Evolutionary conservation across 2,329 filamentous ascomycete species (phyloP), one percentile per base, ranked within the genome.

Genomic region (Apiospora malaysiana): DNA sequence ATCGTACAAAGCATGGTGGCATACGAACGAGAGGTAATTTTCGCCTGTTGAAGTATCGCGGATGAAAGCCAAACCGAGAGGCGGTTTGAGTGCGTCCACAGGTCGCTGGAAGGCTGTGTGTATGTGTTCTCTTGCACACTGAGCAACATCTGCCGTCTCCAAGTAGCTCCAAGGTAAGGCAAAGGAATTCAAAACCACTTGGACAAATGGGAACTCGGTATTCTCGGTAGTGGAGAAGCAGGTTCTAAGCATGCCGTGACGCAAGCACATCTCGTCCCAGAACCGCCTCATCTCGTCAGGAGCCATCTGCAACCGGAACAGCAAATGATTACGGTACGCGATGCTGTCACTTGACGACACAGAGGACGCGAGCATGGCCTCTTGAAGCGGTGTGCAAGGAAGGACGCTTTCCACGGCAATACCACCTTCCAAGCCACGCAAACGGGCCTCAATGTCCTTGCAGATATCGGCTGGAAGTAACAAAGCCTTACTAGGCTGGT

Each of bases 1-100:
- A 80, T 98, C 95, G 76, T 97, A 97, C 0, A 97, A 83, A 1
- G 94, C 93, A 81, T 98, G 95, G 76, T 97, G 94, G 75, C 84
- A 90, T 47, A 85, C 79, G 67, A 86, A 86, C 0, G 83, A 91
- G 1, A 86, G 75, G 59, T 85, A 85, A 0, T 71, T 68, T 0
- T 72, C 77, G 0, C 75, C 77, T 7, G 76, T 75, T 1, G 79
- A 75, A 12, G 75, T 74, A 63, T 63, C 56, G 16, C 70, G 73
- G 27, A 89, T 79, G 0, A 85, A 68, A 0, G 83, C 85, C 68
- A 86, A 81, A 5, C 83, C 87, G 14, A 85, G 79, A 0, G 84
- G 87, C 10, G 84, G 86, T 4, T 74, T 78, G 18, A 81, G 78
- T 0, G 84, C 85, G 66, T 89, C 83, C 6, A 90, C 71, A 0